phyloP scores from a whole-genome alignment of 176 grass and related monocot genomes.

The Elaeis guineensis region DNA sequence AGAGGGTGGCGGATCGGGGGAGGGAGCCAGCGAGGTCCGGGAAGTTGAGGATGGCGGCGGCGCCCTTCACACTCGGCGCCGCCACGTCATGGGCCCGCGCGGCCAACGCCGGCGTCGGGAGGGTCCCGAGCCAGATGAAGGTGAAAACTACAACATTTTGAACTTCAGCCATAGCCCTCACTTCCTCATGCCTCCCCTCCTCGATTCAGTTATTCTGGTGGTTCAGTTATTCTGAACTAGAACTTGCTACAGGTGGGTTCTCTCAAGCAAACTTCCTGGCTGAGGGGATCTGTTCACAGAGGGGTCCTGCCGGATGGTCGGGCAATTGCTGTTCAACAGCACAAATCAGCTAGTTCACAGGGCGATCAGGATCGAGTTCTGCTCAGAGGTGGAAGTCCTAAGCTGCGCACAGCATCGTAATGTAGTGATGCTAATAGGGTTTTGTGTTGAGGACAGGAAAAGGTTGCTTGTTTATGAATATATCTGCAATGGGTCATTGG shows the following conservation, averaged over 20 bases:
- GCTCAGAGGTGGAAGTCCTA: constrained; percentile 96
- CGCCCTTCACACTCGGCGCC: constrained; percentile 55
- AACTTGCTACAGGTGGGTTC: constrained; percentile 88
- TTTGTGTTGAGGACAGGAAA: constrained; percentile 93
- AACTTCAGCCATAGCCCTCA: too few relatives aligned
- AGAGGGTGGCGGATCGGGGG: constrained; percentile 40
- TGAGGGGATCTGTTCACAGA: constrained; percentile 94
- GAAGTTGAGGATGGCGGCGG: constrained; percentile 57
- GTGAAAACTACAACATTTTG: too few relatives aligned
- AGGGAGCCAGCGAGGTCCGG: constrained; percentile 43
- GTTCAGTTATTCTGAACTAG: constrained; percentile 92
- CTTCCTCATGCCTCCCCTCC: too few relatives aligned
- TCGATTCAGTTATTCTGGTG: too few relatives aligned
- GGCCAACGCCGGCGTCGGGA: constrained; percentile 74
- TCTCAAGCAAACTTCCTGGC: constrained; percentile 96
- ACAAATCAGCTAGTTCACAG: constrained; percentile 95
- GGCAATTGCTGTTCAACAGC: constrained; percentile 93
- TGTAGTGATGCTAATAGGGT: constrained; percentile 98
- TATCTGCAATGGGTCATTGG: constrained; percentile 97
- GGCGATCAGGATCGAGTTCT: constrained; percentile 96
- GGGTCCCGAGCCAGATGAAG: constrained; percentile 89
- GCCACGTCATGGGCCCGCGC: constrained; percentile 78
- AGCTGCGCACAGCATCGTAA: constrained; percentile 98
- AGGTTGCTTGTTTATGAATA: constrained; percentile 97
- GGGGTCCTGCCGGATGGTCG: constrained; percentile 91